Percentiles rank a stretch among this genome's conserved stretches.
Conservation (phyloP, 192 early-diverging fungal species). For the Oehlia diaphana region DNA sequence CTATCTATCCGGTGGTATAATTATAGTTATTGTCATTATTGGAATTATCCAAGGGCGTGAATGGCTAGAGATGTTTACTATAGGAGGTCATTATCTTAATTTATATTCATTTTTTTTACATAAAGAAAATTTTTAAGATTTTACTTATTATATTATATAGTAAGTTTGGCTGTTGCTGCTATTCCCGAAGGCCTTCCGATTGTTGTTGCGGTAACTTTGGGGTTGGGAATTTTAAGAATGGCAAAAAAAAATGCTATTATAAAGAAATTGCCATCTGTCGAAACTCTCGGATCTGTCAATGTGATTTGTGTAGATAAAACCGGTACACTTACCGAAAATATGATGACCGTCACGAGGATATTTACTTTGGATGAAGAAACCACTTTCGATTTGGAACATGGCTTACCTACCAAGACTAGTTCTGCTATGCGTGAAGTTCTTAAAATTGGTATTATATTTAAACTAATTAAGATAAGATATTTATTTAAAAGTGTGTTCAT, state of each 20-base stretch:
- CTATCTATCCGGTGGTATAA: constrained; percentile 82
- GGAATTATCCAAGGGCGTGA: constrained; percentile 86
- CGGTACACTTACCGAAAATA: constrained; percentile 93
- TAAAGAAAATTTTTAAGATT: background rate
- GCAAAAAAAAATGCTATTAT: constrained; percentile 89
- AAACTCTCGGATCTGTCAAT: constrained; percentile 91
- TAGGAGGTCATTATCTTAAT: constrained; percentile 61
- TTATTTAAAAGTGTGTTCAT: constrained; percentile 26
- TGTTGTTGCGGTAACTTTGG: constrained; percentile 95
- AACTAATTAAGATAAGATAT: background rate
- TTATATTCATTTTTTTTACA: background rate
- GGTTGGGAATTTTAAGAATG: constrained; percentile 90
- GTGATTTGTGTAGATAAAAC: constrained; percentile 98
- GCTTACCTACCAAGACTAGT: constrained; percentile 31
- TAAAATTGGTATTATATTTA: constrained; percentile 50
- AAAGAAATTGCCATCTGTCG: constrained; percentile 93
- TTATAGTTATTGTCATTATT: constrained; percentile 80
- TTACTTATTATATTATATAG: constrained; percentile 33
- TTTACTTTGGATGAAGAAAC: constrained; percentile 62
- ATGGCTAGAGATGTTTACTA: constrained; percentile 95
- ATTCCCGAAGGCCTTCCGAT: constrained; percentile 98
- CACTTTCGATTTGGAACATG: constrained; percentile 54
- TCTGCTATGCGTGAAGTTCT: constrained; percentile 47
- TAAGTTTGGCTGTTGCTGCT: constrained; percentile 94
- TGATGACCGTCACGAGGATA: constrained; percentile 88